Base-by-base conservation (phyloP, 345 rosid genomes). In the Citrus mangshanensis region DNA sequence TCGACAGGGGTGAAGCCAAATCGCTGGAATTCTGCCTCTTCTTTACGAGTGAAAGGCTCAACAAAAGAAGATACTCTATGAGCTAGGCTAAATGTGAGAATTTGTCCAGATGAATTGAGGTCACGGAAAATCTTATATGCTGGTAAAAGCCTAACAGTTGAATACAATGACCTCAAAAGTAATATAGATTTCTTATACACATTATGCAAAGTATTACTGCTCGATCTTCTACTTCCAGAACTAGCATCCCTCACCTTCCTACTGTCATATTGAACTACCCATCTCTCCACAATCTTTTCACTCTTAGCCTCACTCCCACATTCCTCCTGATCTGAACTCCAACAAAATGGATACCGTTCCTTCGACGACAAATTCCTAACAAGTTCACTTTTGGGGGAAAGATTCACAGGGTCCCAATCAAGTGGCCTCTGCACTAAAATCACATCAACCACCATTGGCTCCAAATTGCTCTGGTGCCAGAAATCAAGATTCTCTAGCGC, bases 221-320 rank as follows among this genome's bases (percentile, higher is more conserved):
- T 86, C 22, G 90, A 85, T 86, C 97, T 87, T 86, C 97, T 91
- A 62, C 85, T 85, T 32, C 92, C 88, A 14, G 85, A 79, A 82
- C 72, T 80, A 75, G 77, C 37, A 78, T 90, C 98, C 81, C 88
- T 91, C 6, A 76, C 46, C 91, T 86, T 93, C 78, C 89, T 82
- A 65, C 82, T 86, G 81, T 94, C 98, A 77, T 96, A 91, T 77
- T 91, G 98, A 81, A 96, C 88, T 3, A 91, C 78, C 99, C 99
- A 96, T 79, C 98, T 93, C 91, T 96, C 99, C 32, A 96, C 82
- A 37, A 96, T 82, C 89, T 87, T 93, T 79, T 92, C 95, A 56
- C 77, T 84, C 89, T 81, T 87, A 21, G 49, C 77, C 27, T 84
- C 93, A 79, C 82, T 78, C 22, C 93, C 89, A 28, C 82, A 62